phyloP scores from a whole-genome alignment of 164 flowering plant genomes.

The Akebia trifoliata region DNA sequence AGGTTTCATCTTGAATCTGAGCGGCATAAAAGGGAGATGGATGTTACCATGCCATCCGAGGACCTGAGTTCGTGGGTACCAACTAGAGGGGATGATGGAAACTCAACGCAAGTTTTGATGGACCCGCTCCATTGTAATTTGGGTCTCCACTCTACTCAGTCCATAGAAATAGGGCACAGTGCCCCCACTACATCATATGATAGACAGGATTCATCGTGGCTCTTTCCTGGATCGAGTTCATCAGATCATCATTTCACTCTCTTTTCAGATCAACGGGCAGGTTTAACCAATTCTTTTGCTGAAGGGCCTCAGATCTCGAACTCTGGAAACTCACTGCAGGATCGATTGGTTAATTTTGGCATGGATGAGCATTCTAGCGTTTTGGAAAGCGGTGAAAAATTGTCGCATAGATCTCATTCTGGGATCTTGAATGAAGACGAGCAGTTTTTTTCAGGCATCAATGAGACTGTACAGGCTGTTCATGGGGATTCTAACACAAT shows the following conservation, averaged over 20 bases:
- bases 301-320: conserved; percentile 38
- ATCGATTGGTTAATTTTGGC: conserved; percentile 16
- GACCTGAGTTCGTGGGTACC: conserved; percentile 55
- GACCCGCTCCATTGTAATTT: conserved; percentile 57
- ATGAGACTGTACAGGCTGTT: conserved; percentile 24
- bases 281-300: conserved; percentile 28
- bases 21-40: conserved; percentile 39
- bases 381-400: conserved; percentile 31
- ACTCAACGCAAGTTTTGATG: conserved; percentile 48
- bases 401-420: conserved; percentile 32
- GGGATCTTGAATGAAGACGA: conserved; percentile 31
- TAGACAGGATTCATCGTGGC: conserved; percentile 41
- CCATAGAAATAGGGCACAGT: conserved; percentile 26
- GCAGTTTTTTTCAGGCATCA: conserved; percentile 21
- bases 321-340: conserved; percentile 28
- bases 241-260: conserved; percentile 35
- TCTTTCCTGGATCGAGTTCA: conserved; percentile 34
- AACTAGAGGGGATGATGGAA: conserved; percentile 39
- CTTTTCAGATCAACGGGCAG: conserved; percentile 37
- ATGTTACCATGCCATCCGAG: conserved; percentile 30
- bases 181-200: conserved; percentile 22
- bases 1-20: conserved; percentile 49
- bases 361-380: conserved; percentile 25
- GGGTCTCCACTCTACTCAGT: conserved; percentile 32
- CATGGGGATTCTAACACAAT: conserved; percentile 19